Conservation (phyloP, 352 stramenopile genomes). For the Phytophthora pinifolia region DNA sequence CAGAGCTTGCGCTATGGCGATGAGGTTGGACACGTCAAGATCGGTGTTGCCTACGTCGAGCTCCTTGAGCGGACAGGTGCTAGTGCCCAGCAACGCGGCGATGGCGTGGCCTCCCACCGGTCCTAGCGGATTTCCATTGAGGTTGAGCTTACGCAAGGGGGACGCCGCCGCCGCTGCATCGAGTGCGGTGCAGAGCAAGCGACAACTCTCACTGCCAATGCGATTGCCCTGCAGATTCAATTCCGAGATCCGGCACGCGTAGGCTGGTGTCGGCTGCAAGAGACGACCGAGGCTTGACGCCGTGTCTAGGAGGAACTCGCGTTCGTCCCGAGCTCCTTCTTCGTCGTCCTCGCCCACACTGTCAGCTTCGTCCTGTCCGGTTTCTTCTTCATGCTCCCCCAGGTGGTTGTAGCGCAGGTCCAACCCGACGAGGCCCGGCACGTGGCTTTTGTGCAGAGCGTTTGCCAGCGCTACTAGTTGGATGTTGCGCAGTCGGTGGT, state of each 20-base stretch:
- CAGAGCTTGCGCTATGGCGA: slow-evolving; percentile 60
- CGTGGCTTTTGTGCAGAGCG: slow-evolving; percentile 49
- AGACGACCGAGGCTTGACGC: slow-evolving; percentile 46
- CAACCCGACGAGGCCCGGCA: slow-evolving; percentile 42
- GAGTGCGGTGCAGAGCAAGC: slow-evolving; percentile 55
- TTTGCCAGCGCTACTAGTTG: slow-evolving; percentile 56
- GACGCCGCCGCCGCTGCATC: slow-evolving; percentile 31
- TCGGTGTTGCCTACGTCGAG: slow-evolving; percentile 61
- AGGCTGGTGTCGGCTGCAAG: slow-evolving; percentile 48
- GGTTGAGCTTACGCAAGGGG: slow-evolving; percentile 41
- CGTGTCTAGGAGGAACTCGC: slow-evolving; percentile 46
- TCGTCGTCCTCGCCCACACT: slow-evolving; percentile 23
- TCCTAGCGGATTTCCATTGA: slow-evolving; percentile 55
- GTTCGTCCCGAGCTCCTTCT: slow-evolving; percentile 29
- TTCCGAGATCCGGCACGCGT: slow-evolving; percentile 50
- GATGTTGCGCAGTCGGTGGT: slow-evolving; percentile 65
- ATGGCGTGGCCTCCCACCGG: slow-evolving; percentile 52
- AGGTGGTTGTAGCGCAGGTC: slow-evolving; percentile 62
- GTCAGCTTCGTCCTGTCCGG: slow-evolving; percentile 18
- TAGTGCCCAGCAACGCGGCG: slow-evolving; percentile 40
- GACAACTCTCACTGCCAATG: slow-evolving; percentile 57
- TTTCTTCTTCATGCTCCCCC: slow-evolving; percentile 34
- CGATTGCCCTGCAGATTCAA: slow-evolving; percentile 64
- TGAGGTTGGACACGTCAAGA: slow-evolving; percentile 61
- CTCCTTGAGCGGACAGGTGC: slow-evolving; percentile 38